Evolutionary conservation across 2,329 filamentous ascomycete genomes (phyloP), one percentile per base, ranked within the genome.

Genomic region (Leptographium wingfieldii): DNA sequence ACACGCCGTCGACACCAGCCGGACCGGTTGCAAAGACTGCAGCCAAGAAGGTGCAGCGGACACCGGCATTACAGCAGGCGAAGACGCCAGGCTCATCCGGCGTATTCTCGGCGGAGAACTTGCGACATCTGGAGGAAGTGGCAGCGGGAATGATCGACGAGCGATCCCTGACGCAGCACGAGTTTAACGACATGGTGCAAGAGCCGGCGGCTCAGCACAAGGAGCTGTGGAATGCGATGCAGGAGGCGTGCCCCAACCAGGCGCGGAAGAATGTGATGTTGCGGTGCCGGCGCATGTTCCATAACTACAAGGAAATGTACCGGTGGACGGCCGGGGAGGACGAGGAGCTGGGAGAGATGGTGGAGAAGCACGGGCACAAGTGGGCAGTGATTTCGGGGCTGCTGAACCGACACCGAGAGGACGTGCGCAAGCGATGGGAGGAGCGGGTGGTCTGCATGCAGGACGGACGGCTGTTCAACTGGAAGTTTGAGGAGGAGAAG

Each of bases 401-500:
- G 27, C 78, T 88, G 63, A 84, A 84, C 63, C 83, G 88, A 6
- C 79, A 83, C 48, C 76, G 80, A 0, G 80, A 83, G 62, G 86
- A 90, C 67, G 77, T 85, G 58, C 80, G 86, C 57, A 86, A 90
- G 68, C 82, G 87, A 3, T 88, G 85, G 75, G 78, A 84, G 48
- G 87, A 89, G 66, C 84, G 86, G 66, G 72, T 87, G 27, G 73
- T 84, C 54, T 84, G 81, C 59, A 80, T 80, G 25, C 74, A 79
- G 6, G 77, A 75, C 0, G 73, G 75, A 60, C 76, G 76, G 38
- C 78, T 74, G 51, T 78, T 80, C 40, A 69, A 72, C 1, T 91
- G 88, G 87, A 76, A 74, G 1, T 71, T 78, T 22, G 74, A 78
- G 0, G 87, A 91, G 66, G 83, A 87, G 66, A 69, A 72, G 0